Evolutionary conservation across 2,329 filamentous ascomycete genomes (phyloP).

Genomic region (Colletotrichum cuscutae): DNA sequence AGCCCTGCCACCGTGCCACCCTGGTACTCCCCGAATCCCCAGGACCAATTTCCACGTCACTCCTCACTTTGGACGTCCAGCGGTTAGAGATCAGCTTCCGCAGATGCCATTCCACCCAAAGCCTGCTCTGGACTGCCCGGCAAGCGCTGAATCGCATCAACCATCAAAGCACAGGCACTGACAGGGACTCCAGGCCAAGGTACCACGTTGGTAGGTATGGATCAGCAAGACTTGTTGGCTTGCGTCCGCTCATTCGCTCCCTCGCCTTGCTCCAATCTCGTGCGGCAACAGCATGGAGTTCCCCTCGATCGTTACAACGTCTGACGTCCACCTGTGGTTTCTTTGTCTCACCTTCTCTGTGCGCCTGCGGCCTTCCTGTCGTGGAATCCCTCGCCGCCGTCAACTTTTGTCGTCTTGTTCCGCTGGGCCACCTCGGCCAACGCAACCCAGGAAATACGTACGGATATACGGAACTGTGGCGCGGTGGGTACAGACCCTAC

Average conservation of each 20-base stretch:
- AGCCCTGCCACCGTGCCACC: not conserved
- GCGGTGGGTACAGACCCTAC: not conserved
- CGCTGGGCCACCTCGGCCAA: not conserved
- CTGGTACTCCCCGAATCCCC: not conserved
- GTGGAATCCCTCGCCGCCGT: not conserved
- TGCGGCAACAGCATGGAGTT: not conserved
- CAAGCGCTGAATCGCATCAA: conserved; percentile 3
- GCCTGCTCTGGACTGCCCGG: not conserved
- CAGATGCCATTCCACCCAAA: not conserved
- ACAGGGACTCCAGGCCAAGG: not conserved
- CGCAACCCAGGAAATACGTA: no score
- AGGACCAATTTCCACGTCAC: conserved; percentile 26
- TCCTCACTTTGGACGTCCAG: not conserved
- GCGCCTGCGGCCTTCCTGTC: not conserved
- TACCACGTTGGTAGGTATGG: not conserved
- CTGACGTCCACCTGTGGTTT: not conserved
- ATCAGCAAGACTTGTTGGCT: not conserved
- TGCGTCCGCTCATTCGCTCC: not conserved
- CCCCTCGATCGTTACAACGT: not conserved
- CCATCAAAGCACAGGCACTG: not conserved
- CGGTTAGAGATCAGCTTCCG: not conserved
- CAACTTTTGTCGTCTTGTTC: not conserved
- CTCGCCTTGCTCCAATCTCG: not conserved
- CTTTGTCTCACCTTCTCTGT: not conserved
- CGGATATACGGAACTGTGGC: no score